phyloP scores from a whole-genome alignment of 768 basidiomycete species.

The Sutorius australiensis region DNA sequence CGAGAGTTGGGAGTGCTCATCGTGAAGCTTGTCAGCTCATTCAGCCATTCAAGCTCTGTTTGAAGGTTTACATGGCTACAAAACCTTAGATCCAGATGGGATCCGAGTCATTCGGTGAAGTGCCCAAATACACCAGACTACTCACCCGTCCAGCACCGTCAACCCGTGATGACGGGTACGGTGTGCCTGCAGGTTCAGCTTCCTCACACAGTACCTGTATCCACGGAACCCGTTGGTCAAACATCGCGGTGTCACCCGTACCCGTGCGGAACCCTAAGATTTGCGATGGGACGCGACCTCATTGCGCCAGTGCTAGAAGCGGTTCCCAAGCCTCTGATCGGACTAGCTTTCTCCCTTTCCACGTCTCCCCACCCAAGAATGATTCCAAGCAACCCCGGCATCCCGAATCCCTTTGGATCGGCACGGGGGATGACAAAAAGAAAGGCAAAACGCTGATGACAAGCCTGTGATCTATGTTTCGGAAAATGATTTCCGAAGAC shows the following conservation, averaged over 20 bases:
- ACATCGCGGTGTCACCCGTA: no score
- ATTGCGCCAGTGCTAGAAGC: slow-evolving; percentile 42
- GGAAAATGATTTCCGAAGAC: slow-evolving; percentile 79
- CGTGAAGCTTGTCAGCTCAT: not conserved
- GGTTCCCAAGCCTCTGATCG: slow-evolving; percentile 35
- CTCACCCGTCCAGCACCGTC: no score
- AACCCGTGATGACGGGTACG: no score
- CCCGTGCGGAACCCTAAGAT: no score
- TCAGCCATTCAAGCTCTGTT: no score
- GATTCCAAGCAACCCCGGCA: slow-evolving; percentile 82
- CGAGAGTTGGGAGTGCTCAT: slow-evolving; percentile 1
- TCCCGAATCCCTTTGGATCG: slow-evolving; percentile 95
- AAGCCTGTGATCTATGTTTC: slow-evolving; percentile 90
- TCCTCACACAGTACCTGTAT: no score
- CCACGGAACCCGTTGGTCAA: no score
- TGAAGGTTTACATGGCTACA: no score
- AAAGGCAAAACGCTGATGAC: slow-evolving; percentile 92
- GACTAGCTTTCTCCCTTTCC: slow-evolving; percentile 88
- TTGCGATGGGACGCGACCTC: not conserved
- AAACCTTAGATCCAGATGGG: no score
- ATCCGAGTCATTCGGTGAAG: no score
- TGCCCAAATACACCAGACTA: no score
- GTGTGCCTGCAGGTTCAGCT: no score
- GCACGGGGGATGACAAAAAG: slow-evolving; percentile 89
- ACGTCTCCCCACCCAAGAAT: slow-evolving; percentile 90